phyloP scores from a whole-genome alignment of 2,329 filamentous ascomycete species.

The Penicillium sp. region DNA sequence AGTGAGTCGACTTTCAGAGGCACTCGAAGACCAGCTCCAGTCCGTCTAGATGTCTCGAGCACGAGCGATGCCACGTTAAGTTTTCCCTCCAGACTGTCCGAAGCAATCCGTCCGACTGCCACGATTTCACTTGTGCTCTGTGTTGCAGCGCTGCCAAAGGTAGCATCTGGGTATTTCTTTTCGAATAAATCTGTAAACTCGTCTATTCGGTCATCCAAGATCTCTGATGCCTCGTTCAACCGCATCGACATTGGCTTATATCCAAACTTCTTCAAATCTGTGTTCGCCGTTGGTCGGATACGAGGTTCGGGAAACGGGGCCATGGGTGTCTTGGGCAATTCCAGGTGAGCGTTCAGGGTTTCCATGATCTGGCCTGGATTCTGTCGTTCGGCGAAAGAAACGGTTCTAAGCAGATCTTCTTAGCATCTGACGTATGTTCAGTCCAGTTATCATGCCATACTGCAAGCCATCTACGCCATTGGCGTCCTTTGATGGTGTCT shows the following conservation, averaged over 20 bases:
- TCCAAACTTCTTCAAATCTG: conserved; percentile 82
- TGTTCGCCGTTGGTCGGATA: conserved; percentile 78
- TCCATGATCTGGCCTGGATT: conserved; percentile 81
- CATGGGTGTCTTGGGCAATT: conserved; percentile 63
- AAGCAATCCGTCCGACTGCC: conserved; percentile 86
- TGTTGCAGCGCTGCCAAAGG: conserved; percentile 80
- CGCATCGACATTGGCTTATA: conserved; percentile 97
- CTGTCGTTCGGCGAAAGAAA: conserved; percentile 68
- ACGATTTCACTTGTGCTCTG: conserved; percentile 84
- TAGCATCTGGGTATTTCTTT: conserved; percentile 70
- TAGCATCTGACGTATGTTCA: conserved; percentile 2
- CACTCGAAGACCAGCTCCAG: conserved; percentile 76
- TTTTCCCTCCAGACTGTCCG: conserved; percentile 77
- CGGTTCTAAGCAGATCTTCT: conserved; percentile 39
- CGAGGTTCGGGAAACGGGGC: conserved; percentile 71
- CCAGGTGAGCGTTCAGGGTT: conserved; percentile 72
- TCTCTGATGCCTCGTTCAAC: conserved; percentile 83
- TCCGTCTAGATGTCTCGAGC: conserved; percentile 79
- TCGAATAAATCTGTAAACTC: conserved; percentile 74
- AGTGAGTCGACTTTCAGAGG: conserved; percentile 72
- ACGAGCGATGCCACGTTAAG: conserved; percentile 81
- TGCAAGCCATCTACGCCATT: conserved; percentile 33
- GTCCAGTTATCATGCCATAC: conserved; percentile 30
- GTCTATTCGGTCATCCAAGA: conserved; percentile 92
- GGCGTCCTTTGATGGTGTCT: conserved; percentile 32